A percentile compares a stretch with the other conserved stretches of the same genome.
Evolutionary conservation across 331 rosid species (phyloP).

Genomic region (Acacia concinna): DNA sequence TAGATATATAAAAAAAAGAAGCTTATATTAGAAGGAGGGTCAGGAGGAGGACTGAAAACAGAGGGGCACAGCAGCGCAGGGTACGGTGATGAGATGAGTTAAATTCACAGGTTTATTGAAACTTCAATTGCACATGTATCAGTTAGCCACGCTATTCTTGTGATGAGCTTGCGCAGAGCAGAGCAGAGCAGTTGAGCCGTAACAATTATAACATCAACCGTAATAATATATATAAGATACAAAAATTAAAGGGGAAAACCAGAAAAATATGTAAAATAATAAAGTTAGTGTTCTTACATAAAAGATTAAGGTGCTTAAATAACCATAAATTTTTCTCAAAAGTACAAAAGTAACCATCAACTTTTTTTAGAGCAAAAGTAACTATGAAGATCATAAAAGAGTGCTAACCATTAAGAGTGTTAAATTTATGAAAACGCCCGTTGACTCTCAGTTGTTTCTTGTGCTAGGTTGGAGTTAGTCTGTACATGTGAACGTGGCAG

Average conservation of each 20-base stretch:
- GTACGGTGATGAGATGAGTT: slow-evolving; percentile 9
- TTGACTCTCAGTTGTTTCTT: too few relatives aligned
- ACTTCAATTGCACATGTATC: slow-evolving; percentile 7
- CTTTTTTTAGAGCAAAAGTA: too few relatives aligned
- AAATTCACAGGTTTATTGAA: slow-evolving; percentile 16
- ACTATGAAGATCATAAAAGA: too few relatives aligned
- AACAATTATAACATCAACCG: not conserved
- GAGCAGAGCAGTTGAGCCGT: not conserved
- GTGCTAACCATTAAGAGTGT: too few relatives aligned
- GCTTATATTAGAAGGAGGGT: not conserved
- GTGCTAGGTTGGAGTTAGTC: too few relatives aligned
- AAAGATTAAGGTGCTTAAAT: too few relatives aligned
- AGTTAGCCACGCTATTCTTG: slow-evolving; percentile 9
- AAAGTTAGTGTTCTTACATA: too few relatives aligned
- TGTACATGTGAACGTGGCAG: too few relatives aligned
- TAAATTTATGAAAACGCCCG: too few relatives aligned
- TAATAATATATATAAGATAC: not conserved
- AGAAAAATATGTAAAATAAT: too few relatives aligned
- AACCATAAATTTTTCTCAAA: too few relatives aligned
- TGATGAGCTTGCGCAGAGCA: slow-evolving; percentile 5
- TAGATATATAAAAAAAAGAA: not conserved
- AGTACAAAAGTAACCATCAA: too few relatives aligned
- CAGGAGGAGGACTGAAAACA: not conserved
- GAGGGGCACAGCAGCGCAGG: not conserved
- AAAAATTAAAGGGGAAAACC: not conserved